A percentile compares a stretch with the other conserved stretches of the same genome.
Evolutionary conservation across 257 asterid genomes (phyloP).

Genomic region (Nicotiana paniculata): DNA sequence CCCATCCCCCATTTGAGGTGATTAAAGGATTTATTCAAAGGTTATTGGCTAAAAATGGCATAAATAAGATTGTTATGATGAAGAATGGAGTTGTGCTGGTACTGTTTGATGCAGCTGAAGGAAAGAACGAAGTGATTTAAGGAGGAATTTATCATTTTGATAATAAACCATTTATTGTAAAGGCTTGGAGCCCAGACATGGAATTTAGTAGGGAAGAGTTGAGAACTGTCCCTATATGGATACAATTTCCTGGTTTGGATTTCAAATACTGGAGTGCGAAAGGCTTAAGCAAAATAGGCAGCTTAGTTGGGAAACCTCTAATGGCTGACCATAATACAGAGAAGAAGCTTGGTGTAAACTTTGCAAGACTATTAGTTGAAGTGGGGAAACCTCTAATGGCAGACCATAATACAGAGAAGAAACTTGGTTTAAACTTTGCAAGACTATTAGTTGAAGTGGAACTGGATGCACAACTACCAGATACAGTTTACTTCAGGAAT

Average conservation of each 20-base stretch:
- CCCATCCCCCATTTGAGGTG: neutral
- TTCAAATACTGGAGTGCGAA: too few species aligned
- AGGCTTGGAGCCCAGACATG: neutral
- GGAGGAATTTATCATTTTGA: neutral
- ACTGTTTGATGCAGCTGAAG: neutral
- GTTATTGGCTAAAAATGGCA: neutral
- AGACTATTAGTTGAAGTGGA: too few species aligned
- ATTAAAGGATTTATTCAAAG: neutral
- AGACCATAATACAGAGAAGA: neutral
- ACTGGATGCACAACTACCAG: neutral
- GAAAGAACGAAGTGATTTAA: too few species aligned
- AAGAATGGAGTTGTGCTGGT: neutral
- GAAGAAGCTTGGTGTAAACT: neutral
- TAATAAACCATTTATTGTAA: neutral
- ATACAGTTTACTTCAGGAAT: too few species aligned
- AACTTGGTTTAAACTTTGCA: neutral
- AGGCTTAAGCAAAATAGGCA: neutral
- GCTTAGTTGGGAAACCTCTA: neutral
- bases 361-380: neutral
- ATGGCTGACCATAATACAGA: neutral
- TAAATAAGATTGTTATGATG: neutral
- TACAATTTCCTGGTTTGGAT: neutral
- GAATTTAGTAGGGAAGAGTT: neutral
- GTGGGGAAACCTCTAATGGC: too few species aligned
- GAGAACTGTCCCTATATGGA: neutral